Evolutionary conservation across 768 basidiomycete genomes (phyloP), one percentile per base, ranked within the genome.

Genomic region (Pluteus cervinus): DNA sequence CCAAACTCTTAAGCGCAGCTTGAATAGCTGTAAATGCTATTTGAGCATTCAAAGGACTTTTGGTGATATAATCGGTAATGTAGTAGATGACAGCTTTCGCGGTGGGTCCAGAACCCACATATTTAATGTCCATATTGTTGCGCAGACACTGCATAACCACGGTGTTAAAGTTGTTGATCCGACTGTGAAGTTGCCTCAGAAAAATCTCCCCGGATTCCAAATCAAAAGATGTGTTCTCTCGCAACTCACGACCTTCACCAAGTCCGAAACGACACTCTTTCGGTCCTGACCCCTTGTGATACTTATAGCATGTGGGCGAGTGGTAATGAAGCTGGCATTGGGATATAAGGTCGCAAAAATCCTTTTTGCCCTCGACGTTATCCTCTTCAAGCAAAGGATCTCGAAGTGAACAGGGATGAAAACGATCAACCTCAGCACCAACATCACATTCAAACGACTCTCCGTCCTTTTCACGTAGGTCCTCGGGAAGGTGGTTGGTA

Each of bases 81-180:
- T 73, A 74, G 38, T 66, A 68, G 4, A 66, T 24, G 0, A 69
- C 42, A 0, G 69, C 68, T 37, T 71, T 71, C 1, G 66, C 65
- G 1, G 56, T 41, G 4, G 47, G 25, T 0, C 71, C 71, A 0
- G 67, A 69, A 0, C 58, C 59, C 10, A 74, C 60, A 29, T 60
- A 68, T 40, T 71, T 67, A 1, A 73, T 65, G 36, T 73, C 71
- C 61, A 68, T 69, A 36, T 74, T 74, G 30, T 64, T 65, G 1
- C 58, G 39, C 0, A 71, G 39, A 1, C 50, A 45, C n/a, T 53
- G 25, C 2, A 70, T 7, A 1, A 72, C 68, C 0, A 58, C 63
- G 0, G 31, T 36, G 47, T 71, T 71, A 39, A 64, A 72, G 36
- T 68, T 60, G 30, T 71, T 73, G 0, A 72, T 63, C 33, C 65